Evolutionary conservation across 768 basidiomycete species (phyloP).

Genomic region (Atractiella rhizophila): DNA sequence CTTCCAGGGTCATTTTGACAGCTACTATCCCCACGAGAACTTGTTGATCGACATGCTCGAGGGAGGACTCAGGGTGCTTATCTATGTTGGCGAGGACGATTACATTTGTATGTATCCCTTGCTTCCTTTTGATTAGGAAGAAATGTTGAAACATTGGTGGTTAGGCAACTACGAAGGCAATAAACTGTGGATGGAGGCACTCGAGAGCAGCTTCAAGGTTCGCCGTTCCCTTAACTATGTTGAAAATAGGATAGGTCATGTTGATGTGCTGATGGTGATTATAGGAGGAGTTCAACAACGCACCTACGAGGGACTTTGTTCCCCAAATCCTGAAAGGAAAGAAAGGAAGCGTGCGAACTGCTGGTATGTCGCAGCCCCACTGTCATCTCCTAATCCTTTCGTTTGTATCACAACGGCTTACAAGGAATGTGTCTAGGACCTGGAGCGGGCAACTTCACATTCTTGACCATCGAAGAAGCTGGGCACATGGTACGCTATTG

Average conservation of each 20-base stretch:
- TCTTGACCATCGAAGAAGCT: slow-evolving; percentile 49
- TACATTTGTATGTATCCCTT: not conserved
- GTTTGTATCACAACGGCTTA: too few relatives aligned
- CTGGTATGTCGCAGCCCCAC: slow-evolving; percentile 47
- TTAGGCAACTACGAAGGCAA: too few relatives aligned
- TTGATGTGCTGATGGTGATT: too few relatives aligned
- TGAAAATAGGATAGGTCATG: too few relatives aligned
- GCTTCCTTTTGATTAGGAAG: too few relatives aligned
- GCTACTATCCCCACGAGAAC: slow-evolving; percentile 52
- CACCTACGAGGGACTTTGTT: too few relatives aligned
- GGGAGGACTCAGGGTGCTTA: slow-evolving; percentile 52
- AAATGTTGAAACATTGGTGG: too few relatives aligned
- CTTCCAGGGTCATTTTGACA: too few relatives aligned
- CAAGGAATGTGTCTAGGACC: not conserved
- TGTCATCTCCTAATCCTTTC: slow-evolving; percentile 28
- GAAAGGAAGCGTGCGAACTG: slow-evolving; percentile 33
- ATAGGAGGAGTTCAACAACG: slow-evolving; percentile 34
- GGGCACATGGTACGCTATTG: too few relatives aligned
- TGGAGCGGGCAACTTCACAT: slow-evolving; percentile 30
- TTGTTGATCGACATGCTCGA: slow-evolving; percentile 66
- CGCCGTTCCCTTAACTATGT: too few relatives aligned
- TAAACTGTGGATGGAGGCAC: slow-evolving; percentile 4
- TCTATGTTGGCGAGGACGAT: slow-evolving; percentile 41
- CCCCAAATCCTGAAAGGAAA: slow-evolving; percentile 32
- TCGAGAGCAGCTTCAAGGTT: slow-evolving; percentile 22